These are phyloP conservation scores for Friedmanniomyces simplex DNA, from an alignment of 495 filamentous ascomycete species.

Conservation along the genomic window DNA sequence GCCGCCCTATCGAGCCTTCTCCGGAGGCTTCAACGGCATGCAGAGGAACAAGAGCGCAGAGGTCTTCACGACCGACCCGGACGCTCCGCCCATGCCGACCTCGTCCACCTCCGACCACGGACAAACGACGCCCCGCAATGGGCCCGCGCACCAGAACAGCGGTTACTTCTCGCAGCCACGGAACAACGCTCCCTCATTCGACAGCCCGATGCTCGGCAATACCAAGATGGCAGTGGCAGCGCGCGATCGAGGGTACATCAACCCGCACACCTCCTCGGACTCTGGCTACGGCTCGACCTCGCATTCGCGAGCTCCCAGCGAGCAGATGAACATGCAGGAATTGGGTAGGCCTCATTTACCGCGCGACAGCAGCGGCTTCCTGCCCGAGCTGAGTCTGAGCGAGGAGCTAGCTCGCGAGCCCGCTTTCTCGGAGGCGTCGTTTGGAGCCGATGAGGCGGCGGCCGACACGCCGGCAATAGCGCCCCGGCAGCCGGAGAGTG, in stretches of 20 bases:
- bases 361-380: constrained; percentile 2
- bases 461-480: background rate
- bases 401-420: constrained; percentile 11
- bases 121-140: background rate
- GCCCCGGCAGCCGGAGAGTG: background rate
- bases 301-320: constrained; percentile 5
- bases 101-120: background rate
- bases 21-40: background rate
- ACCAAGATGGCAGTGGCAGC: background rate
- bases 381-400: constrained; percentile 9
- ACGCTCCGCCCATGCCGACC: constrained; percentile 8
- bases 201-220: background rate
- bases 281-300: constrained; percentile 11
- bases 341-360: background rate
- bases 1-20: background rate
- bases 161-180: background rate
- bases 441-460: background rate
- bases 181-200: background rate
- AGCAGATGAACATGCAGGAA: background rate
- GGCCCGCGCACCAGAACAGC: background rate
- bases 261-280: constrained; percentile 9
- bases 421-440: constrained; percentile 6
- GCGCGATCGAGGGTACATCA: background rate
- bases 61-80: constrained; percentile 9
- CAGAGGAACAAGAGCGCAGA: constrained; percentile 6